Base-by-base conservation (phyloP, 2,329 filamentous ascomycete genomes). In the Phyllosticta paracitricarpa region DNA sequence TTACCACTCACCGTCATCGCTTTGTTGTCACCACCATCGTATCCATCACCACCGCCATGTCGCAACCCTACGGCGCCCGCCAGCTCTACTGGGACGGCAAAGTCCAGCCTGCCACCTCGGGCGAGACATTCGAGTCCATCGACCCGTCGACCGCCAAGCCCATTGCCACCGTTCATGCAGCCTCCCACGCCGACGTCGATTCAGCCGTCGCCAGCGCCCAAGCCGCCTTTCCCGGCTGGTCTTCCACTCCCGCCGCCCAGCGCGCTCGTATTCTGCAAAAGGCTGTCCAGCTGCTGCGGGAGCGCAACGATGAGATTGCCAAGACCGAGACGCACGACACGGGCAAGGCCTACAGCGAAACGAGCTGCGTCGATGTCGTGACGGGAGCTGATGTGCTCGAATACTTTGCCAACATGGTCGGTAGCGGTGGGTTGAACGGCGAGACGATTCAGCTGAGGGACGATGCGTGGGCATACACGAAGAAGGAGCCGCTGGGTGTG, bases 361-460 rank as follows among this genome's bases (percentile, higher is more conserved):
- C 91, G 2, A 89, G 87, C 59, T 85, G 87, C 0, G 89, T 96
- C 28, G 91, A 96, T 71, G 81, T 96, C 24, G 82, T 87, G 52
- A 94, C 90, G 0, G 90, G 91, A 56, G 89, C 88, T 25, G 91
- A 95, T 72, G 89, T 92, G 30, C 81, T 95, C 63, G 90, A 94
- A 73, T 95, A 91, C 78, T 95, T 89, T 73, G 90, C 89, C 63
- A 89, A 89, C 69, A 78, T 91, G 59, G 84, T 93, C 54, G 89
- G 86, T 25, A 84, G 86, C 52, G 89, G 89, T 60, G 88, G 90
- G 22, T 77, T 93, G 64, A 91, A 93, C 68, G 90, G 90, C 62
- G 89, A 93, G 74, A 88, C 89, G 22, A 86, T 86, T 56, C 84
- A 86, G 61, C 79, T 95, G 52, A 82, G 91, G 51, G 80, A 85